Evolutionary conservation across 1,284 basidiomycete species (phyloP).

Genomic region (Fomitopsis schrenkii): DNA sequence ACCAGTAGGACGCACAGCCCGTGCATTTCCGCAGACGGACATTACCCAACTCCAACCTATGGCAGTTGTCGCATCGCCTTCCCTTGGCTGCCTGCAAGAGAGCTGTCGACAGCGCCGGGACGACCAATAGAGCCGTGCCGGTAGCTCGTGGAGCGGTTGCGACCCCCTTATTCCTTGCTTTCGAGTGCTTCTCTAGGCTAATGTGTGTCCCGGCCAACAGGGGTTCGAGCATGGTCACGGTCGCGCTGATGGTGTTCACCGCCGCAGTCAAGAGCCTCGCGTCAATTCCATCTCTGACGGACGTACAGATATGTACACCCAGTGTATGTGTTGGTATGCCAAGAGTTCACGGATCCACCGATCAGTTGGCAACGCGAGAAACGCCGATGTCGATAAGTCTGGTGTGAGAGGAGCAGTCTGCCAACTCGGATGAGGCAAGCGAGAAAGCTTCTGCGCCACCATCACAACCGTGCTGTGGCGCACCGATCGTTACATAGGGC

Average conservation of each 20-base stretch:
- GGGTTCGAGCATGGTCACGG: neutral
- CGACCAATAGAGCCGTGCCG: conserved; percentile 45
- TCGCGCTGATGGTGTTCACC: neutral
- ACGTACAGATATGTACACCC: no score
- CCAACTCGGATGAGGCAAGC: no score
- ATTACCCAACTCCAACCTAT: conserved; percentile 23
- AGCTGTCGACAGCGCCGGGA: conserved; percentile 40
- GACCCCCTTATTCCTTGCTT: conserved; percentile 47
- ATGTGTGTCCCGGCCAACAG: conserved; percentile 10
- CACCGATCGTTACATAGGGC: neutral
- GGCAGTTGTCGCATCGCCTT: conserved; percentile 61
- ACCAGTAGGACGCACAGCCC: conserved; percentile 66
- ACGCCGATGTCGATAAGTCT: no score
- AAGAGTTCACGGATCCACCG: no score
- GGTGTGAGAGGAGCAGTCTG: no score
- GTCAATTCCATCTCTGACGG: no score
- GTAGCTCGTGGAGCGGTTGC: conserved; percentile 33
- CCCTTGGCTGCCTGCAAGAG: conserved; percentile 55
- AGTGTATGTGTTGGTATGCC: neutral
- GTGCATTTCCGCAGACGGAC: conserved; percentile 46
- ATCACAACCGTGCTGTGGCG: neutral
- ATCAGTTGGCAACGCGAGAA: no score
- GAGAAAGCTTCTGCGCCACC: no score
- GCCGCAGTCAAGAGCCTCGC: neutral
- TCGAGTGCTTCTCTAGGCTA: conserved; percentile 38